Base-by-base conservation (phyloP, 495 filamentous ascomycete genomes). In the Trichoderma virens region DNA sequence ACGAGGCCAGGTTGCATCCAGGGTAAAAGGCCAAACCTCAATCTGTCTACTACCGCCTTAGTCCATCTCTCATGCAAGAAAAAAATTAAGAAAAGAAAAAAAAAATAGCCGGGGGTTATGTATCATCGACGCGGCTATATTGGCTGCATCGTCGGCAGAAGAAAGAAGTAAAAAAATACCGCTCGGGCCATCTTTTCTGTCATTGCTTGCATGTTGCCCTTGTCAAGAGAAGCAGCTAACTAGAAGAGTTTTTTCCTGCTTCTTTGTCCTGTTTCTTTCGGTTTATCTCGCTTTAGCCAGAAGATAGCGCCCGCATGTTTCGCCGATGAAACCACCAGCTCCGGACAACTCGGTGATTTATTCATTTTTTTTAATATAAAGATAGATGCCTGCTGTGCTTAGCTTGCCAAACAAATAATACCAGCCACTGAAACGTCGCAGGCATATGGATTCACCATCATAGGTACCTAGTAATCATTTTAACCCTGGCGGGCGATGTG, bases 1-100 rank as follows among this genome's bases (percentile, higher is more conserved):
- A 28, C 51, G 51, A 56, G 28, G 51, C 23, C 23, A 56, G 51
- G 51, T 56, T 56, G 51, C 51, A 56, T 56, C 51, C 25, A 14
- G 27, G 27, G 20, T 56, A 30, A 30, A 56, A 56, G 13, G 34
- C 2, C 34, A 6, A 35, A 35, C 6, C 34, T 35, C 34, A 13
- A n/a, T n/a, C n/a, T n/a, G n/a, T n/a, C n/a, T n/a, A n/a, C n/a
- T n/a, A n/a, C n/a, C n/a, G n/a, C n/a, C n/a, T n/a, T n/a, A n/a
- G n/a, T n/a, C 13, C 34, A 35, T 35, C 34, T 2, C 6, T 35
- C 34, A 0, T 13, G 34, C 34, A 35, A 35, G 13, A 35, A 35
- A 35, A 35, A 13, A 35, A 35, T 0, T 0, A 35, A 35, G 13
- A 35, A 35, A 35, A 1, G 13, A 35, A 35, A 1, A 35, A 13